A percentile compares a stretch with the other conserved stretches of the same genome.
These are phyloP conservation scores for Heterococcus sp. DNA, from an alignment of 108 stramenopile genomes.

Conservation along the genomic window DNA sequence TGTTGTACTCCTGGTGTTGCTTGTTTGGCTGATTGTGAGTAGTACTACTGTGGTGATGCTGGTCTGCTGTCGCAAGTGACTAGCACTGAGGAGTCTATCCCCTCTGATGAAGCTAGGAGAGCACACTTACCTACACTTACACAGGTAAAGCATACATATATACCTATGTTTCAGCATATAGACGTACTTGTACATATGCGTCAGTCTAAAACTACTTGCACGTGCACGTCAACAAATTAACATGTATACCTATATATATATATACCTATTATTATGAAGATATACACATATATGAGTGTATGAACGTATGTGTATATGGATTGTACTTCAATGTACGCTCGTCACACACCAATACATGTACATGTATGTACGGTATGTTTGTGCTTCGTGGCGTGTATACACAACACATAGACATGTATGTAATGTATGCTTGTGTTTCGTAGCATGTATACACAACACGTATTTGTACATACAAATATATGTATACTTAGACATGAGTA, in stretches of 20 bases:
- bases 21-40: too few relatives aligned
- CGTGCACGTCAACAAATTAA: neutral
- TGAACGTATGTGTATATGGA: neutral
- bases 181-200: neutral
- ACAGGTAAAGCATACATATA: neutral
- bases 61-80: conserved; percentile 58
- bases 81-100: conserved; percentile 52
- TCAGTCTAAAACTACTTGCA: neutral
- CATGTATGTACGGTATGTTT: too few relatives aligned
- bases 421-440: too few relatives aligned
- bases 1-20: too few relatives aligned
- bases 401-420: too few relatives aligned
- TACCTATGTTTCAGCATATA: neutral
- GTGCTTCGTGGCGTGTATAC: too few relatives aligned
- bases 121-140: conserved; percentile 57
- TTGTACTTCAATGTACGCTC: too few relatives aligned
- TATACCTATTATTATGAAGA: neutral
- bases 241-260: neutral
- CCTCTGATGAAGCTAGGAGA: conserved; percentile 62
- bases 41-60: conserved; percentile 58
- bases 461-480: neutral
- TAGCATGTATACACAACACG: neutral
- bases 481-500: neutral
- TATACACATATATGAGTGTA: neutral
- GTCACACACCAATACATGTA: too few relatives aligned